Evolutionary conservation across 768 basidiomycete genomes (phyloP).

Genomic region (Boletus rubropictus): DNA sequence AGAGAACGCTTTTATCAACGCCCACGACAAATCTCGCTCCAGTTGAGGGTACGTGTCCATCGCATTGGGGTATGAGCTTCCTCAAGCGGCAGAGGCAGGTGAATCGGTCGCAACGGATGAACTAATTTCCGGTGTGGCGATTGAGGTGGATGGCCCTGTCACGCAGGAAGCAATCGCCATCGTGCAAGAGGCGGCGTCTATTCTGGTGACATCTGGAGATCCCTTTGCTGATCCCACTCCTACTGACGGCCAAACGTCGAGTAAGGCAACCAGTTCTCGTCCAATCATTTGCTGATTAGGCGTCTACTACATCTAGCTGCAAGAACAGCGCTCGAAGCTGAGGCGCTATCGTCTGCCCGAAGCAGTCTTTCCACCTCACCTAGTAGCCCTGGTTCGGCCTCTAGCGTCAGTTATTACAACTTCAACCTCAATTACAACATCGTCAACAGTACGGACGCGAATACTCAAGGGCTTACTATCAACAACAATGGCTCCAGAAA

Average conservation of each 20-base stretch:
- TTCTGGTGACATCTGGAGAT: not conserved
- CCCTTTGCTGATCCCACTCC: not conserved
- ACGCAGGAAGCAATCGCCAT: no score
- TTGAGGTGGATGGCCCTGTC: no score
- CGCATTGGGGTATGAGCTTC: no score
- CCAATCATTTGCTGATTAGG: not conserved
- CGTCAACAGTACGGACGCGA: not conserved
- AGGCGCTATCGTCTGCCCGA: not conserved
- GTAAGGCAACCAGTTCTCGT: not conserved
- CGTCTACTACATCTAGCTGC: not conserved
- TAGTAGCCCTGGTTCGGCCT: not conserved
- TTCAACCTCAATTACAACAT: not conserved
- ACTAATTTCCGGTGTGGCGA: not conserved
- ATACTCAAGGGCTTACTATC: no score
- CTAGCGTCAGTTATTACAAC: not conserved
- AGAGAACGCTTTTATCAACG: not conserved
- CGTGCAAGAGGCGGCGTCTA: no score
- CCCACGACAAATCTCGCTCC: not conserved
- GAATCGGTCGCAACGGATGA: not conserved
- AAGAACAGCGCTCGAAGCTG: not conserved
- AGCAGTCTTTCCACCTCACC: not conserved
- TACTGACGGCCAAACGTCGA: not conserved
- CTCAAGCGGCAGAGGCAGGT: not conserved
- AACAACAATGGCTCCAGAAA: no score
- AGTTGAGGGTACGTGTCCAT: not conserved